phyloP scores from a whole-genome alignment of 352 stramenopile species.

The Globisporangium barbulae region DNA sequence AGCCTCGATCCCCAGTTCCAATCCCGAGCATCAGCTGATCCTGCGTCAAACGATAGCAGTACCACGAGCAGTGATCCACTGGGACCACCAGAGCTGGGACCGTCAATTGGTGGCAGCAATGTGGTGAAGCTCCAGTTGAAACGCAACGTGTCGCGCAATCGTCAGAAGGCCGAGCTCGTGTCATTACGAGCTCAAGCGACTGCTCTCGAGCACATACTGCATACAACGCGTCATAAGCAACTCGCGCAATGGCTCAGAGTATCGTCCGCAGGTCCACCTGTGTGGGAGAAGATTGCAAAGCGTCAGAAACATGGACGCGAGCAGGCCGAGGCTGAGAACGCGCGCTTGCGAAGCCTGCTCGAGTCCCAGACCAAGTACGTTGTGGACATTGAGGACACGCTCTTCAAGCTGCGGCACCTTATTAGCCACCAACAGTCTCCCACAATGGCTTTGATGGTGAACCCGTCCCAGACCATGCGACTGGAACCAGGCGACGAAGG shows the following conservation, averaged over 20 bases:
- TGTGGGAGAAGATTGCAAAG: slow-evolving; percentile 8
- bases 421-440: background rate
- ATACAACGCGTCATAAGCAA: background rate
- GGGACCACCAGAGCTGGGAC: background rate
- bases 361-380: background rate
- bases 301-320: background rate
- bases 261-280: background rate
- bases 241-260: background rate
- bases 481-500: slow-evolving; percentile 1
- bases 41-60: too few species aligned
- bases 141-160: background rate
- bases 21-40: too few species aligned
- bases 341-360: background rate
- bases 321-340: background rate
- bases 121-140: background rate
- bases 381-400: background rate
- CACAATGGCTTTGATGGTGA: background rate
- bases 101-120: too few species aligned
- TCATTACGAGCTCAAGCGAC: background rate
- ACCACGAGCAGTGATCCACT: too few species aligned
- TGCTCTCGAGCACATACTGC: background rate
- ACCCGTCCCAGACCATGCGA: background rate
- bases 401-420: background rate
- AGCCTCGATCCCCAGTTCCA: background rate
- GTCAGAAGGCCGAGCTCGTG: background rate